Base-by-base conservation (phyloP, 129 eudicot species). In the Glebionis coronaria region DNA sequence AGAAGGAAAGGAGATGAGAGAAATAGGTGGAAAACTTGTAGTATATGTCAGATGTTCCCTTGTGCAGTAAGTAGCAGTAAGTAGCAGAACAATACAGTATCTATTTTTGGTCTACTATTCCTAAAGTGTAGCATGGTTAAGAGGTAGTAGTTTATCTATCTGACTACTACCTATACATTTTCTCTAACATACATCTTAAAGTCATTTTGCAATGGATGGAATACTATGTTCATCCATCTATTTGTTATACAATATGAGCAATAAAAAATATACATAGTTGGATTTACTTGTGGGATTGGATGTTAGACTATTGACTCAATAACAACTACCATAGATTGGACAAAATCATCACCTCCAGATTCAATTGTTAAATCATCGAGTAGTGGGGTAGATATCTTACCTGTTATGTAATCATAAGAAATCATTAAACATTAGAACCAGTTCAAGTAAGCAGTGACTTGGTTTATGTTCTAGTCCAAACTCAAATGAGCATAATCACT, bases 301-400 rank as follows among this genome's bases (percentile, higher is more conserved):
- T 86, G 82, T 56, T 88, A 77, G 78, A 93, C 83, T 38, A 93
- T 95, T 6, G 98, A 86, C 75, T 93, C 98, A 62, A 93, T 97
- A 68, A 97, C 98, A 79, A 88, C 80, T 44, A 93, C 86, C 98
- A 93, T 93, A 18, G 98, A 78, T 28, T 88, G 91, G 78, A 93
- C 98, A 79, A 93, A 93, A 79, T 93, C 98, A 72, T 93, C 95
- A 35, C 98, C 98, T 74, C 98, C 96, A 4, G 95, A 86, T 65
- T 97, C 98, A 72, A 93, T 93, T 19, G 98, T 97, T 93, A 73
- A 93, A 93, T 16, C 96, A 95, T 86, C 98, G 82, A 64, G 79
- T 87, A 52, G 92, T 84, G 47, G 98, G 98, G 77, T 93, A 93
- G 9, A 87, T 73, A 73, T 93, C n/a, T 86, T 66, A 84, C 79